Evolutionary conservation across 192 early-diverging fungal species (phyloP), one percentile per base, ranked within the genome.

Genomic region (Linnemannia schmuckeri): DNA sequence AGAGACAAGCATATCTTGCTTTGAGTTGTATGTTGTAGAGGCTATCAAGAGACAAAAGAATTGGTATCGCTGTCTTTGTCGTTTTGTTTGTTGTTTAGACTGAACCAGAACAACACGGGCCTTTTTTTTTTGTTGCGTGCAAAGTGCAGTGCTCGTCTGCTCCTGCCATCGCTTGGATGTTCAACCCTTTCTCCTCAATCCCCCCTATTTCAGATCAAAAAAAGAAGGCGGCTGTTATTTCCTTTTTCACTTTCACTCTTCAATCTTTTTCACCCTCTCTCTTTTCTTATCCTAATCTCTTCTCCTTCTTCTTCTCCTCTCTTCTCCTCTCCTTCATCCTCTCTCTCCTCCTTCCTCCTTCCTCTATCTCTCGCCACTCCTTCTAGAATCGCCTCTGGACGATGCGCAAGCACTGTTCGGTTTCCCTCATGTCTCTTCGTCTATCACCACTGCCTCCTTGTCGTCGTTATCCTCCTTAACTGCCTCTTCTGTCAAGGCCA

Each of bases 381-480:
- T 35, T 69, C 22, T 72, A 84, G 82, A 35, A 70, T 79, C 73
- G 44, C 57, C 82, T 27, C 54, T 84, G 82, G 75, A 73, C 68
- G 82, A 84, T 79, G 77, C 82, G 27, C 76, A 79, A 17, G 82
- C 82, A 20, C 73, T 84, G 63, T 75, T 78, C 82, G 73, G 72
- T 33, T 84, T 84, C 68, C 47, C 82, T 20, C 69, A 78, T 78
- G 82, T 76, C 61, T 13, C 77, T 55, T 84, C 82, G n/a, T 63
- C 82, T 24, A n/a, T 52, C 57, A 52, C 72, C 24, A 27, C 82
- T 69, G 24, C 71, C 72, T 30, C 82, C 1, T 33, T 66, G 61
- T 77, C 75, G 70, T 77, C 76, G 71, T 35, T 77, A 73, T 83
- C 82, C 57, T 74, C 82, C 71, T 46, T 83, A 71, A 77, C 82